Percentiles rank a stretch among this genome's conserved stretches.
Conservation (phyloP, 148 eudicot species). For the Chenopodium quinoa region DNA sequence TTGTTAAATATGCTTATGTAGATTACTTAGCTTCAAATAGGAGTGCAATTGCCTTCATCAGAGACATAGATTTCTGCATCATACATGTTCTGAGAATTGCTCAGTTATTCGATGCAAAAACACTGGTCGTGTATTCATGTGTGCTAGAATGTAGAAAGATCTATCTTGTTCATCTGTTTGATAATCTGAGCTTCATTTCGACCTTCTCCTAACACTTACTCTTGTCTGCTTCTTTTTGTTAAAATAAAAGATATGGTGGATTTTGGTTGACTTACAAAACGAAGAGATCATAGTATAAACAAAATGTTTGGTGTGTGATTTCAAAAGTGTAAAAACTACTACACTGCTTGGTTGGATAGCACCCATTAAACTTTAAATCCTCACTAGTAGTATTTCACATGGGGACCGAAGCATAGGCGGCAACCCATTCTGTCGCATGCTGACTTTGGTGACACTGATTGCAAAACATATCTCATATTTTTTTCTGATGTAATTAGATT, state of each 20-base stretch:
- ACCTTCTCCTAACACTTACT: neutral
- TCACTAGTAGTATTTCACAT: constrained; percentile 3
- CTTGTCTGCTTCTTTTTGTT: neutral
- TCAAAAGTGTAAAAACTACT: neutral
- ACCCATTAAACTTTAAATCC: constrained; percentile 24
- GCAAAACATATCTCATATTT: constrained; percentile 2
- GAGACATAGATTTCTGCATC: no score
- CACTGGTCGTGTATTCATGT: neutral
- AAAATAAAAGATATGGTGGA: neutral
- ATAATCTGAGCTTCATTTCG: neutral
- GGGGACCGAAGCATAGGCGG: constrained; percentile 10
- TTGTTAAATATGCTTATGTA: neutral
- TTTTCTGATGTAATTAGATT: neutral
- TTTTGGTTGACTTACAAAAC: constrained; percentile 7
- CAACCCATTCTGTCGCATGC: constrained; percentile 22
- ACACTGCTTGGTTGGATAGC: constrained; percentile 25
- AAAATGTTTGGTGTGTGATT: neutral
- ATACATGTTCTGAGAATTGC: neutral
- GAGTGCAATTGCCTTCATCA: neutral
- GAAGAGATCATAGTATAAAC: neutral
- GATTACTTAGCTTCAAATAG: neutral
- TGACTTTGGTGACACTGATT: constrained; percentile 12
- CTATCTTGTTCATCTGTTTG: neutral
- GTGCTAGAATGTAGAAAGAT: neutral
- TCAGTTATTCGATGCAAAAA: neutral